These are phyloP conservation scores for Raphanus hybrid DNA, from an alignment of 441 rosid species.

Conservation along the genomic window DNA sequence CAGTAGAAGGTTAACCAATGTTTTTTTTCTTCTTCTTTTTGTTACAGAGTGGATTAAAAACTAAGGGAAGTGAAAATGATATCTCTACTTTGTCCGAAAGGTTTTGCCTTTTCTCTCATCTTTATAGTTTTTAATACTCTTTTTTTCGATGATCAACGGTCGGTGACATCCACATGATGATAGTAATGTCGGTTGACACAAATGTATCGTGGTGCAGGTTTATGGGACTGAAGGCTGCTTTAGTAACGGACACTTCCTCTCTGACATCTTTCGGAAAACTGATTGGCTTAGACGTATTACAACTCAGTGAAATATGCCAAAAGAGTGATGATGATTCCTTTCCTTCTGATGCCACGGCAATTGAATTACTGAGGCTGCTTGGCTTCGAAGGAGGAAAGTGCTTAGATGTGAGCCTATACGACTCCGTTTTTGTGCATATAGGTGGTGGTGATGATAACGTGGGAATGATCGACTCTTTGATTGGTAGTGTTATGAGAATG, in stretches of 20 bases:
- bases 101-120: slow-evolving; percentile 34
- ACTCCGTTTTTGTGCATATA: slow-evolving; percentile 70
- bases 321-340: slow-evolving; percentile 32
- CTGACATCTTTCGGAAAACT: slow-evolving; percentile 59
- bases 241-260: slow-evolving; percentile 54
- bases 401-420: slow-evolving; percentile 56
- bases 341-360: slow-evolving; percentile 44
- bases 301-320: slow-evolving; percentile 44
- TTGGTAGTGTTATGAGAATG: slow-evolving; percentile 51
- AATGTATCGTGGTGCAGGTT: slow-evolving; percentile 53
- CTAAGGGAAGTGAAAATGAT: slow-evolving; percentile 31
- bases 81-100: slow-evolving; percentile 61
- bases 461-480: slow-evolving; percentile 57
- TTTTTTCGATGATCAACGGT: not conserved
- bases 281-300: slow-evolving; percentile 60
- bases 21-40: not conserved
- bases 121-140: not conserved
- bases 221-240: slow-evolving; percentile 83
- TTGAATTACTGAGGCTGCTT: slow-evolving; percentile 58
- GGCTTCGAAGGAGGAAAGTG: slow-evolving; percentile 73
- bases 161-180: slow-evolving; percentile 17
- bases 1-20: slow-evolving; percentile 11
- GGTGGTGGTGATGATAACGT: slow-evolving; percentile 48
- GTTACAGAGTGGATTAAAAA: slow-evolving; percentile 46
- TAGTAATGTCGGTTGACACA: slow-evolving; percentile 4